Conservation (phyloP, 2,329 filamentous ascomycete species). For the Fusarium pseudograminearum region DNA sequence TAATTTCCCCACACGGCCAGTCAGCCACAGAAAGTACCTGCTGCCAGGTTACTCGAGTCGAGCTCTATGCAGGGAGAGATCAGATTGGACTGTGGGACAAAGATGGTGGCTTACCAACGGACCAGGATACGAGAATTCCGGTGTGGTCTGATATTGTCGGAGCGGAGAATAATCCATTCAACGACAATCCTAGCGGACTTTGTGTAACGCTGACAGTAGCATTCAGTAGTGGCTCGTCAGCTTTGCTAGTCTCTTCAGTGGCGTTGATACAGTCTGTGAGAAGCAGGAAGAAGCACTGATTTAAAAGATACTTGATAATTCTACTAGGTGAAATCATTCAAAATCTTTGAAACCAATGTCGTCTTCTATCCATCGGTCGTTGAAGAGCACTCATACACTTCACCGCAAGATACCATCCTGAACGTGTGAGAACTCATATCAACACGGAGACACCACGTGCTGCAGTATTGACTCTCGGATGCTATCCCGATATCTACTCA, state of each 20-base stretch:
- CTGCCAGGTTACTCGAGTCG: not conserved
- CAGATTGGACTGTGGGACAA: not conserved
- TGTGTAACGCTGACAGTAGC: not conserved
- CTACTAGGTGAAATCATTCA: accelerated
- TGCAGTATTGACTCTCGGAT: not conserved
- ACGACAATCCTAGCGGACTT: not conserved
- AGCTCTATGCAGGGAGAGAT: not conserved
- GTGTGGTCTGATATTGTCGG: not conserved
- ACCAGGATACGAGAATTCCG: not conserved
- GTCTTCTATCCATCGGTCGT: accelerated
- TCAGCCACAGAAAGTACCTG: not conserved
- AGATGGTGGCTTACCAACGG: not conserved
- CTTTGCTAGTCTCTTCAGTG: not conserved
- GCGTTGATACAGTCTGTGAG: not conserved
- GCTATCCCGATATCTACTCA: not conserved
- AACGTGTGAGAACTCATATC: not conserved
- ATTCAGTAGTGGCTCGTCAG: not conserved
- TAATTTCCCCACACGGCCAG: not conserved
- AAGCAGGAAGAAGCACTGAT: not conserved
- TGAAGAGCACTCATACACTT: accelerated
- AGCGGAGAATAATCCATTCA: not conserved
- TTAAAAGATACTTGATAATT: not conserved
- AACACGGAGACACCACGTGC: not conserved
- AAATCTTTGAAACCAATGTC: not conserved
- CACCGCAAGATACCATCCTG: not conserved